phyloP scores from a whole-genome alignment of 2,329 filamentous ascomycete species.

The Apiospora arundinis region DNA sequence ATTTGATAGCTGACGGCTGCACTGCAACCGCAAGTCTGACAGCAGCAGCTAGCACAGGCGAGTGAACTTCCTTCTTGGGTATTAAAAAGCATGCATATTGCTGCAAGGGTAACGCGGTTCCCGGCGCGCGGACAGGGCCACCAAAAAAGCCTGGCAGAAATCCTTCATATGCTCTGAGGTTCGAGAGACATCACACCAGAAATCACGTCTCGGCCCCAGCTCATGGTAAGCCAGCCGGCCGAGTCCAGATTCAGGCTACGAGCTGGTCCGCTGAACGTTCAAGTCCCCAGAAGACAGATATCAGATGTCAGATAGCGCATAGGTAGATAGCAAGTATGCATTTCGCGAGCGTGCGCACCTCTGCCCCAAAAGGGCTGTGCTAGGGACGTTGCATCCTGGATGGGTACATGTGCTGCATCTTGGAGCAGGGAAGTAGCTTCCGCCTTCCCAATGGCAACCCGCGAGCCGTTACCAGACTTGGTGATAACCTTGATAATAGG shows the following conservation, averaged over 20 bases:
- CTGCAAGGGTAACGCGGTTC: neutral
- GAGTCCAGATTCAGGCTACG: neutral
- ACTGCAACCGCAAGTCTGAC: slow-evolving; percentile 7
- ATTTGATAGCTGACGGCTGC: neutral
- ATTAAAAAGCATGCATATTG: slow-evolving; percentile 10
- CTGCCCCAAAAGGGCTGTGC: neutral
- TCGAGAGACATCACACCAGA: neutral
- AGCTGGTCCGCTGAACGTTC: neutral
- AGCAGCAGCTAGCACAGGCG: neutral
- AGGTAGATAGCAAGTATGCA: neutral
- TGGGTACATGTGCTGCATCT: neutral
- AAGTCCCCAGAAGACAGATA: neutral
- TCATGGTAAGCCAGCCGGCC: neutral
- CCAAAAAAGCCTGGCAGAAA: slow-evolving; percentile 14
- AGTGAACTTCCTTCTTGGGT: neutral
- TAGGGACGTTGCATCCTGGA: neutral
- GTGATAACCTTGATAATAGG: neutral
- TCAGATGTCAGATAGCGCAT: neutral
- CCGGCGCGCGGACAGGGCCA: neutral
- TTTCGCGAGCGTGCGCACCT: neutral
- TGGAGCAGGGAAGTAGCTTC: slow-evolving; percentile 6
- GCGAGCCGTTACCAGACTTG: neutral
- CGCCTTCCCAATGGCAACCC: neutral
- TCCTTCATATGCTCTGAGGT: slow-evolving; percentile 7
- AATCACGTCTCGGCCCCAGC: neutral